These are phyloP conservation scores for Sarocladiaceae sp. DNA, from an alignment of 2,329 filamentous ascomycete species.

Conservation along the genomic window DNA sequence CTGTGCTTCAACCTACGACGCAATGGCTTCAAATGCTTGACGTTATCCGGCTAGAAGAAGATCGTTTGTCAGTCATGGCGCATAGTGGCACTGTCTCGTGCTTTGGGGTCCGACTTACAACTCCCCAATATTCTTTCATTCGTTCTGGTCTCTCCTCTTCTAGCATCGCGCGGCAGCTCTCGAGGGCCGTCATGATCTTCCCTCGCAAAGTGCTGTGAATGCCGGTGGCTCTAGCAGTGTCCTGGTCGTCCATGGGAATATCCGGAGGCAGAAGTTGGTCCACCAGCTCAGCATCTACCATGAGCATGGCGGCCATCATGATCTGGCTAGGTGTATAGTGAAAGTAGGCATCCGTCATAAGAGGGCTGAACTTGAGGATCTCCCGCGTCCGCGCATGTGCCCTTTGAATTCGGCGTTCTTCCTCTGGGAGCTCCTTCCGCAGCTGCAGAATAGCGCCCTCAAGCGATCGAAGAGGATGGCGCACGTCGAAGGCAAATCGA, in stretches of 20 bases:
- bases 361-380: slow-evolving; percentile 71
- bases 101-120: slow-evolving; percentile 30
- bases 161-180: slow-evolving; percentile 49
- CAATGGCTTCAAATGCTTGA: slow-evolving; percentile 48
- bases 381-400: slow-evolving; percentile 72
- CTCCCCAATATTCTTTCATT: slow-evolving; percentile 50
- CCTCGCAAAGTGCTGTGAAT: slow-evolving; percentile 29
- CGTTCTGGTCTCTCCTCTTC: slow-evolving; percentile 53
- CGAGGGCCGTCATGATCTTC: slow-evolving; percentile 46
- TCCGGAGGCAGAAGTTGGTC: slow-evolving; percentile 40
- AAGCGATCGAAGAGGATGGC: slow-evolving; percentile 82
- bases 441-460: slow-evolving; percentile 86
- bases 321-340: slow-evolving; percentile 94
- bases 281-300: slow-evolving; percentile 65
- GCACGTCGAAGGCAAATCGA: slow-evolving; percentile 88
- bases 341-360: slow-evolving; percentile 95
- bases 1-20: slow-evolving; percentile 69
- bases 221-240: slow-evolving; percentile 18
- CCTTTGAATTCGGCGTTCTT: slow-evolving; percentile 46
- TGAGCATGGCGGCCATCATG: slow-evolving; percentile 74
- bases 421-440: slow-evolving; percentile 59
- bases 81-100: too few species aligned
- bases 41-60: slow-evolving; percentile 36
- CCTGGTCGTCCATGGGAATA: slow-evolving; percentile 17
- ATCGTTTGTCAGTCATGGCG: not conserved